phyloP scores from a whole-genome alignment of 768 basidiomycete species.

The Hysterangium stoloniferum region DNA sequence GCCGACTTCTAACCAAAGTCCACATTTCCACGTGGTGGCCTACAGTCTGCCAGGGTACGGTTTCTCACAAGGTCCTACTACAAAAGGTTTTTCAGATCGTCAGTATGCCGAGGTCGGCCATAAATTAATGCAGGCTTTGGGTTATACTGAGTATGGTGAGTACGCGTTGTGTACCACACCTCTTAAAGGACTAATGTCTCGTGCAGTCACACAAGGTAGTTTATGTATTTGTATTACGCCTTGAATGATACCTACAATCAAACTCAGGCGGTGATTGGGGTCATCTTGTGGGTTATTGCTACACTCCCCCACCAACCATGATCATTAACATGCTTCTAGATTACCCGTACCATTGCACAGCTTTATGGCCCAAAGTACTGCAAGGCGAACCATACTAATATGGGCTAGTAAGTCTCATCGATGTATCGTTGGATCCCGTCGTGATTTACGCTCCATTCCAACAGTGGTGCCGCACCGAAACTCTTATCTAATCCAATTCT shows the following conservation, averaged over 20 bases:
- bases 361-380: constrained; percentile 25
- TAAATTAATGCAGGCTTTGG: constrained; percentile 42
- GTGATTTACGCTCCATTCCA: constrained; percentile 17
- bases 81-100: constrained; percentile 35
- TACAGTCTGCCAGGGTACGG: constrained; percentile 47
- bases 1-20: constrained; percentile 30
- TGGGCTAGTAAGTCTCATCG: constrained; percentile 30
- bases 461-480: constrained; percentile 21
- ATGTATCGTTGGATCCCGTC: constrained; percentile 24
- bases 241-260: too few species aligned
- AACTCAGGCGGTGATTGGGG: constrained; percentile 48
- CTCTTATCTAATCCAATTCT: constrained; percentile 20
- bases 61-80: constrained; percentile 50
- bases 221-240: background rate
- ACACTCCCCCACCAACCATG: background rate
- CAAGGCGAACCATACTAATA: constrained; percentile 49
- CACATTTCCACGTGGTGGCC: constrained; percentile 60
- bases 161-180: background rate
- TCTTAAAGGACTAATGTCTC: background rate
- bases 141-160: constrained; percentile 42
- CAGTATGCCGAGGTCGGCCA: constrained; percentile 42
- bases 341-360: constrained; percentile 21
- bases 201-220: constrained; percentile 3
- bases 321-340: constrained; percentile 5
- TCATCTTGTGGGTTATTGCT: constrained; percentile 20